phyloP scores from a whole-genome alignment of 257 asterid genomes.

The Lavandula angustifolia region DNA sequence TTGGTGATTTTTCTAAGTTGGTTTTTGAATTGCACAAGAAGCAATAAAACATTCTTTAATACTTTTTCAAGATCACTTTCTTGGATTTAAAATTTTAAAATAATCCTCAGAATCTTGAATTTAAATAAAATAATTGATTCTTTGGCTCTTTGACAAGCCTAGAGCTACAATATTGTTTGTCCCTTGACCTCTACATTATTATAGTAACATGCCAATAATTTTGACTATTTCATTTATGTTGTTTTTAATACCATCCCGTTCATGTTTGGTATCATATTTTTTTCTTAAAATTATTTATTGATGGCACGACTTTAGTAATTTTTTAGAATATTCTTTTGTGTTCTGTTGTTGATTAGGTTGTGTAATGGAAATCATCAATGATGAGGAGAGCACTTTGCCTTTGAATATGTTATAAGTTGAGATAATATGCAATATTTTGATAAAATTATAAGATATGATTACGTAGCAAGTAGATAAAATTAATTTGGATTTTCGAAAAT shows the following conservation, averaged over 20 bases:
- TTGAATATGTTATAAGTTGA: background rate
- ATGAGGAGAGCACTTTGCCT: background rate
- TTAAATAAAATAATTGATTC: constrained; percentile 14
- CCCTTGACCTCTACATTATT: constrained; percentile 26
- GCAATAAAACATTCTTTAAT: constrained; percentile 34
- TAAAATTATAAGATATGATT: background rate
- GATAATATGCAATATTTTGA: constrained; percentile 1
- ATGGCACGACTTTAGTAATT: background rate
- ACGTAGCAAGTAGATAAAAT: background rate
- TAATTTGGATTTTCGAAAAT: constrained; percentile 12
- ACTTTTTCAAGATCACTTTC: background rate
- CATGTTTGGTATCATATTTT: too few relatives aligned
- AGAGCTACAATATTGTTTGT: constrained; percentile 26
- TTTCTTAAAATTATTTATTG: background rate
- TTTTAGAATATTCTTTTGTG: too few relatives aligned
- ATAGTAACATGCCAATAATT: constrained; percentile 13
- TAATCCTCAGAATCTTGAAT: constrained; percentile 27
- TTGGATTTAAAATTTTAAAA: constrained; percentile 24
- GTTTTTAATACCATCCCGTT: too few relatives aligned
- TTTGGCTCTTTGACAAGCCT: constrained; percentile 35
- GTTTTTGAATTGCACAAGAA: constrained; percentile 38
- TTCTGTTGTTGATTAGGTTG: background rate
- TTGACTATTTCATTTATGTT: constrained; percentile 5
- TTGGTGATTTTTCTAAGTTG: constrained; percentile 30
- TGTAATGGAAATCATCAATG: background rate